These are phyloP conservation scores for Cladophialophora carrionii DNA, from an alignment of 2,329 filamentous ascomycete genomes.

Conservation along the genomic window DNA sequence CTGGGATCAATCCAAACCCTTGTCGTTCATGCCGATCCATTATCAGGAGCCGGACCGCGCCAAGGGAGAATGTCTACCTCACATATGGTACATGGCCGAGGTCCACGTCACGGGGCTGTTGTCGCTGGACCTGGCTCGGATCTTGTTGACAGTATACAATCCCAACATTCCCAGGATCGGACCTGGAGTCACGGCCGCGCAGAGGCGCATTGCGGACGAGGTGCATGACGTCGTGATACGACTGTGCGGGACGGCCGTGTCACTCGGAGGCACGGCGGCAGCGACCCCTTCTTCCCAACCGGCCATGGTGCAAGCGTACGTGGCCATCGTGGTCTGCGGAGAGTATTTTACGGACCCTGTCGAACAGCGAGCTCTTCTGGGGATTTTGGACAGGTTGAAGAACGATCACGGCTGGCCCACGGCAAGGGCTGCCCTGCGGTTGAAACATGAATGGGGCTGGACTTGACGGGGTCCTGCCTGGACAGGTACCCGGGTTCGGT, in stretches of 20 bases:
- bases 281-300: conserved; percentile 61
- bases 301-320: conserved; percentile 51
- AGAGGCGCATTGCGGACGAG: conserved; percentile 37
- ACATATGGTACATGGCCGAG: conserved; percentile 40
- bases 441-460: conserved; percentile 56
- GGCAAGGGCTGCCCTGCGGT: conserved; percentile 51
- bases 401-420: conserved; percentile 59
- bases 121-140: conserved; percentile 38
- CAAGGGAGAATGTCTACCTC: conserved; percentile 37
- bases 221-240: conserved; percentile 52
- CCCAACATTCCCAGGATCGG: conserved; percentile 40
- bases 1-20: conserved; percentile 37
- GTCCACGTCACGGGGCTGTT: conserved; percentile 38
- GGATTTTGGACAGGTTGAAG: conserved; percentile 50
- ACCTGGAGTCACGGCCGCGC: conserved; percentile 30
- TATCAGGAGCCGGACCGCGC: conserved; percentile 34
- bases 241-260: conserved; percentile 63
- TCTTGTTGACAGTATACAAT: conserved; percentile 40
- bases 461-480: background rate
- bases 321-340: conserved; percentile 36
- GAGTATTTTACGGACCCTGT: conserved; percentile 33
- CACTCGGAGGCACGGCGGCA: conserved; percentile 62
- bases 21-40: conserved; percentile 38
- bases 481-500: background rate
- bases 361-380: conserved; percentile 34